A percentile compares a stretch with the other conserved stretches of the same genome.
These are phyloP conservation scores for Ceriops decandra DNA, from an alignment of 345 rosid genomes.

Conservation along the genomic window DNA sequence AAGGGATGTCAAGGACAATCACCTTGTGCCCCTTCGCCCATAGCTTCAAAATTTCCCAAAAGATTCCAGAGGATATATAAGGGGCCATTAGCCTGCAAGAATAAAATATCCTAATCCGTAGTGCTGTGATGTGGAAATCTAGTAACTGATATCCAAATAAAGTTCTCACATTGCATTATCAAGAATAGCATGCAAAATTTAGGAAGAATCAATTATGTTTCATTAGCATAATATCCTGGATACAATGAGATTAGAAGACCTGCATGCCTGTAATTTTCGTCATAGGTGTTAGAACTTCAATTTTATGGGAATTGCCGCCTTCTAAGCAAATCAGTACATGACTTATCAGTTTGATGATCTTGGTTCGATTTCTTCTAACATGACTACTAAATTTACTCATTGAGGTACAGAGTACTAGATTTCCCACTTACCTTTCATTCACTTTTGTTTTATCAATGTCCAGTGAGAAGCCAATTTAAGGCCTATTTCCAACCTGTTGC, in stretches of 20 bases:
- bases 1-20: slow-evolving; percentile 75
- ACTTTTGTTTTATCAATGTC: too few species aligned
- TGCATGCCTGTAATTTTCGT: not conserved
- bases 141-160: not conserved
- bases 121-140: not conserved
- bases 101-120: slow-evolving; percentile 9
- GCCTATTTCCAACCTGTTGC: too few species aligned
- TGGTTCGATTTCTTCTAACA: not conserved
- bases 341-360: not conserved
- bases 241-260: not conserved
- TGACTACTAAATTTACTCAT: not conserved
- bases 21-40: slow-evolving; percentile 72
- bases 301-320: not conserved
- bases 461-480: too few species aligned
- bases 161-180: not conserved
- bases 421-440: not conserved
- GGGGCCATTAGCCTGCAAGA: slow-evolving; percentile 69
- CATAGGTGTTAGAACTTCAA: not conserved
- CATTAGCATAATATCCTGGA: not conserved
- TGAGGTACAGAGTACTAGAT: not conserved
- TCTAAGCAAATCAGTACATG: not conserved
- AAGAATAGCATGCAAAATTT: not conserved
- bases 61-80: slow-evolving; percentile 68
- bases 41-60: slow-evolving; percentile 54
- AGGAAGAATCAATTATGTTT: slow-evolving; percentile 4